Base-by-base conservation (phyloP, 139 green algal species). In the Volvox reticuliferus region DNA sequence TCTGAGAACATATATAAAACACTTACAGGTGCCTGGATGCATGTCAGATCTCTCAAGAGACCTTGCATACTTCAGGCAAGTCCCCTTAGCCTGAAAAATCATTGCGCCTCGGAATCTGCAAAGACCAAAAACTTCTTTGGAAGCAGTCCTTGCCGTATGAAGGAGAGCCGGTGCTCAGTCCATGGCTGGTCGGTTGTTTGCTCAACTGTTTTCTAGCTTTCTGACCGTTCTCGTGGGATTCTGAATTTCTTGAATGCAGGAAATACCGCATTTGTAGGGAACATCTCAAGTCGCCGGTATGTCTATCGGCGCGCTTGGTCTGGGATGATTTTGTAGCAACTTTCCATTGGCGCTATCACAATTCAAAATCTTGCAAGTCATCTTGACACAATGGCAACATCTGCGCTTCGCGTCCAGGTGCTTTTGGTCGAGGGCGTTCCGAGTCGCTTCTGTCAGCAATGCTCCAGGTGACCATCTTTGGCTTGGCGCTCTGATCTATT, bases 191-290 rank as follows among this genome's bases (percentile, higher is more conserved):
- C n/a, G n/a, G n/a, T 55, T 55, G 9, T 55, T 55, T 9, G 9
- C 44, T 14, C 44, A 55, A 55, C 44, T 55, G 44, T 55, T 55
- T 55, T 9, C 44, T 55, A 9, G 44, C 44, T 55, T 55, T 55
- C 44, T 55, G 9, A 55, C n/a, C n/a, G 44, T 55, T 55, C 5
- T 9, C 9, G 44, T 55, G 44, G 44, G 44, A 9, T 9, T 55
- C 44, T 55, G 44, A 9, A 55, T 9, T 55, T 55, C 44, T 55
- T 55, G 44, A 55, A 82, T 32, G 19, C 85, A 89, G 85, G 69
- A 89, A 89, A 63, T 89, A 89, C 26, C 85, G 85, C 20, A 89
- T 89, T 1, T 89, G 85, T 26, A 76, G 85, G 1, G 85, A 89
- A 28, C 85, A 89, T 33, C 44, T 89, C 0, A 89, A 89, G 68